Evolutionary conservation across 2,329 filamentous ascomycete genomes (phyloP).

Genomic region (Aspergillus floridensis): DNA sequence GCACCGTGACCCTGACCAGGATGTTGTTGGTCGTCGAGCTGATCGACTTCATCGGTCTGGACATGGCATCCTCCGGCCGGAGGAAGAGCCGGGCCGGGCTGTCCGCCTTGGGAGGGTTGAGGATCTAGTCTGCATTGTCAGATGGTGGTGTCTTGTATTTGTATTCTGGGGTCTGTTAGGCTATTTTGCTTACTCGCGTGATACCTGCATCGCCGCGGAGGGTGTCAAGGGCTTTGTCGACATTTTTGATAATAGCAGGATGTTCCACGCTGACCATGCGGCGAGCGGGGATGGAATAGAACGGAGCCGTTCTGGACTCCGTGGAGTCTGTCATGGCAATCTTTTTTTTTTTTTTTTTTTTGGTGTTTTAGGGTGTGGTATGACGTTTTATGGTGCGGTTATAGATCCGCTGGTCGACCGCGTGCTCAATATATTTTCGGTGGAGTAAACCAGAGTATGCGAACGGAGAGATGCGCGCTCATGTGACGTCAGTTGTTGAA

Average conservation of each 20-base stretch:
- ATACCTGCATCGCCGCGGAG: constrained; percentile 58
- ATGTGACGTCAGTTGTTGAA: background rate
- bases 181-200: constrained; percentile 45
- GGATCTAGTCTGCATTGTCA: constrained; percentile 36
- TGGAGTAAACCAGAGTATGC: background rate
- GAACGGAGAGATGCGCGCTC: background rate
- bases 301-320: constrained; percentile 41
- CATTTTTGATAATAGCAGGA: constrained; percentile 63
- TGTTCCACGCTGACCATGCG: constrained; percentile 64
- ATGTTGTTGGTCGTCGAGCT: constrained; percentile 77
- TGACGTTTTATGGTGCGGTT: background rate
- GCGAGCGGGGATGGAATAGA: constrained; percentile 52
- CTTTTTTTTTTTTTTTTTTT: background rate
- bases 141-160: background rate
- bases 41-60: constrained; percentile 74
- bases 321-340: constrained; percentile 23
- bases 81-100: constrained; percentile 67
- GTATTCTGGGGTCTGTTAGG: background rate
- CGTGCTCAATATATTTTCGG: background rate
- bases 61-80: constrained; percentile 73
- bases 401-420: background rate
- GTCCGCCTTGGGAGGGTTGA: constrained; percentile 47
- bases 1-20: constrained; percentile 80
- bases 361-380: background rate
- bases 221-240: constrained; percentile 62